Base-by-base conservation (phyloP, 2,329 filamentous ascomycete genomes). In the Penicillium frequentans region DNA sequence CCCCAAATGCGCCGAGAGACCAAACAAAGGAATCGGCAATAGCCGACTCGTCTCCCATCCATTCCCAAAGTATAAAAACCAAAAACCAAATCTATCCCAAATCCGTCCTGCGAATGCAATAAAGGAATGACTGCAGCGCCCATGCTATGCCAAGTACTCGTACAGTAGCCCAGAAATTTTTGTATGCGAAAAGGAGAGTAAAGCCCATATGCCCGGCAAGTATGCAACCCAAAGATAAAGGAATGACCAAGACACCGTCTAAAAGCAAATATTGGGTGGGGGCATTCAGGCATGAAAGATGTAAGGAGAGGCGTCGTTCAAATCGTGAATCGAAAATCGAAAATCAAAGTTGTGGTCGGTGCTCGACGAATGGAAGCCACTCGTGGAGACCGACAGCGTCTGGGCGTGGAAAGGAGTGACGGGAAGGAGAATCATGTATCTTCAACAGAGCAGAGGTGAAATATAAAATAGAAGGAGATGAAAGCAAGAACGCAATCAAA, bases 101-200 rank as follows among this genome's bases (percentile, higher is more conserved):
- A 59, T 56, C 60, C 64, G 64, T 66, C 69, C 70, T 69, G 70
- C 70, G 61, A 70, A 67, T 70, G 62, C 58, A 19, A 65, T 48
- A 66, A 71, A 72, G 70, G 71, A 73, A 71, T 64, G 71, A 73
- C 68, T 66, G 71, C 70, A 71, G 69, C 70, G 63, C 64, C 64
- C 66, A 64, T 68, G 66, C 68, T 69, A 73, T 73, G 70, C 70
- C 61, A 68, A 61, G 58, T 73, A 67, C 55, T 71, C 64, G 58
- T 73, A 73, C 71, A 73, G 59, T 61, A 66, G 64, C 68, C 67
- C 64, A 67, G 62, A 55, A 60, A 51, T 55, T 49, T 49, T 56
- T 54, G 35, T 45, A 39, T 52, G 35, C 54, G 39, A 54, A 63
- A 72, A 69, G 68, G 70, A 72, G 65, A 65, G 70, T 51, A 65